Conservation (phyloP, 371 early-diverging fungal genomes). For the Actinomortierella wolfii region DNA sequence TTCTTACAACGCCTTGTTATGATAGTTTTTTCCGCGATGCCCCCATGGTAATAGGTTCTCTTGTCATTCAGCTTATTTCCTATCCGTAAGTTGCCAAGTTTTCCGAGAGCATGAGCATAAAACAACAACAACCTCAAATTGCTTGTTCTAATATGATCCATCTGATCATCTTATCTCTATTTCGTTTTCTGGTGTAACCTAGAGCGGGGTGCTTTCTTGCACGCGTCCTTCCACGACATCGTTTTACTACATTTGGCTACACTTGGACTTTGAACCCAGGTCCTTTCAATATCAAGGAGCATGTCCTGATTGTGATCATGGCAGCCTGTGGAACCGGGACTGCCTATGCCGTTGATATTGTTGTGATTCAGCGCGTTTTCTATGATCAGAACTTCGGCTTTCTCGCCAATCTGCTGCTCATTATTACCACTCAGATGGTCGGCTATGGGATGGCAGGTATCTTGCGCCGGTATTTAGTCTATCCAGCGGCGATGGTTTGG, state of each 20-base stretch:
- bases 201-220: conserved; percentile 60
- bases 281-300: conserved; percentile 79
- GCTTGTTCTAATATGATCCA: neutral
- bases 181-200: neutral
- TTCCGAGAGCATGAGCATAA: neutral
- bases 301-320: conserved; percentile 64
- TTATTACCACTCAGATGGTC: conserved; percentile 72
- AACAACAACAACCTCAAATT: neutral
- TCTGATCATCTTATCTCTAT: neutral
- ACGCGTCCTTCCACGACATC: conserved; percentile 64
- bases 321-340: conserved; percentile 59
- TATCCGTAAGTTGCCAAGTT: conserved; percentile 25
- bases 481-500: conserved; percentile 87
- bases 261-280: conserved; percentile 70
- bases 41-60: conserved; percentile 21
- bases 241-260: conserved; percentile 58
- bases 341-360: conserved; percentile 76
- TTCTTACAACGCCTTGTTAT: too few relatives aligned
- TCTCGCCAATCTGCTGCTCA: conserved; percentile 59
- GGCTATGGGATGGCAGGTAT: conserved; percentile 91
- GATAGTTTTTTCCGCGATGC: conserved; percentile 35
- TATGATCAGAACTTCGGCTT: conserved; percentile 68
- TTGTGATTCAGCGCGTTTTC: conserved; percentile 69
- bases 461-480: conserved; percentile 72
- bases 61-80: conserved; percentile 32